Percentiles rank a stretch among this genome's conserved stretches.
These are phyloP conservation scores for Tetrahymena malaccensis DNA, from an alignment of 73 alveolate species.

Conservation along the genomic window DNA sequence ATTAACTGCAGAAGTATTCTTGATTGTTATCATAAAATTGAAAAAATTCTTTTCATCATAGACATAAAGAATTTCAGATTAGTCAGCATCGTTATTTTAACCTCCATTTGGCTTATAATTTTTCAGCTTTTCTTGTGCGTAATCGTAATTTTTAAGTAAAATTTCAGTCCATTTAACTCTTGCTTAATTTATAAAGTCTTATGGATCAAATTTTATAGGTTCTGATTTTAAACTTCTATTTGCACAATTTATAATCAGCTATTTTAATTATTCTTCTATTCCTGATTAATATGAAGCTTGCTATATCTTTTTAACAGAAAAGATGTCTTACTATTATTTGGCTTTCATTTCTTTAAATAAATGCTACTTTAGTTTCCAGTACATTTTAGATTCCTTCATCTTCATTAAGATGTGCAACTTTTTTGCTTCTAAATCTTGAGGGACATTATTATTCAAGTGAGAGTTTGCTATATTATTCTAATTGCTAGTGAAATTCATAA, in stretches of 20 bases:
- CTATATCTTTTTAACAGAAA: neutral
- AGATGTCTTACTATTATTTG: neutral
- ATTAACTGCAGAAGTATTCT: neutral
- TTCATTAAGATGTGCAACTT: neutral
- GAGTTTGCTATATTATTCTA: neutral
- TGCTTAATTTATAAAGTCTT: neutral
- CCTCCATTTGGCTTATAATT: neutral
- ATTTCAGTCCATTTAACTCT: neutral
- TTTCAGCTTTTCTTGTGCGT: neutral
- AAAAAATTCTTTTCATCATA: neutral
- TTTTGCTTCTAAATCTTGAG: neutral
- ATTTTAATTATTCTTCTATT: neutral
- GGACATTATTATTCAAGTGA: neutral
- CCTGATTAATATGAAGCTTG: neutral
- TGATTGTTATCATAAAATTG: neutral
- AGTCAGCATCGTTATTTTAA: neutral
- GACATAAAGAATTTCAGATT: neutral
- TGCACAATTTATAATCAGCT: neutral
- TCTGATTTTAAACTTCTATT: neutral
- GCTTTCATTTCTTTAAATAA: neutral
- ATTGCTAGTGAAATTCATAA: neutral
- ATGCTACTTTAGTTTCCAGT: neutral
- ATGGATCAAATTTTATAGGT: neutral
- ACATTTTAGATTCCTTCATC: neutral
- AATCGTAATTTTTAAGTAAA: neutral